Conservation (phyloP, 805 yeast genomes). For the Pichia thaimueangensis region DNA sequence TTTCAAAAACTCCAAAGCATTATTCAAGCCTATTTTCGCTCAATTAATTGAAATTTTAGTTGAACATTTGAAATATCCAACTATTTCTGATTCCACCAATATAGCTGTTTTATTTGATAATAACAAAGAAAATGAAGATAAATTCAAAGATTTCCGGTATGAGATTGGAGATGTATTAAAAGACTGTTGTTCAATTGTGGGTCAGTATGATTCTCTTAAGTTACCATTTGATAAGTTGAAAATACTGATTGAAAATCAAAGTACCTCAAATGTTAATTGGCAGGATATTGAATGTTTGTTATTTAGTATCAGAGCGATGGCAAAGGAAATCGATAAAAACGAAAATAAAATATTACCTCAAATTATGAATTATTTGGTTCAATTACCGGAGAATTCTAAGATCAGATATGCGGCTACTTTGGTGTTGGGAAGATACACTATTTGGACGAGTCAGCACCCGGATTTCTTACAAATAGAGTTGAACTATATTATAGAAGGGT, state of each 20-base stretch:
- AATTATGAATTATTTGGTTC: constrained; percentile 61
- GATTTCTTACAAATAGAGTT: constrained; percentile 75
- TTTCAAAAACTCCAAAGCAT: constrained; percentile 45
- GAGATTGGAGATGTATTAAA: constrained; percentile 98
- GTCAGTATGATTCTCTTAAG: constrained; percentile 59
- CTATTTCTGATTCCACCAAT: constrained; percentile 29
- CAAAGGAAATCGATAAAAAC: constrained; percentile 68
- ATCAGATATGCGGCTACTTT: constrained; percentile 89
- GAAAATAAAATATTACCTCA: constrained; percentile 67
- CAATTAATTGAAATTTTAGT: constrained; percentile 57
- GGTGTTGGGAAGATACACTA: constrained; percentile 92
- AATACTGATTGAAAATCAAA: constrained; percentile 22
- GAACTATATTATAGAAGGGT: constrained; percentile 76
- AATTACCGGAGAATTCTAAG: constrained; percentile 77
- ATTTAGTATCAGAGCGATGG: constrained; percentile 90
- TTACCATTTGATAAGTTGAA: constrained; percentile 65
- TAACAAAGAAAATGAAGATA: constrained; percentile 81
- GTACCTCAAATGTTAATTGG: constrained; percentile 46
- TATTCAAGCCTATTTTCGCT: constrained; percentile 49
- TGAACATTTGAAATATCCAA: constrained; percentile 70
- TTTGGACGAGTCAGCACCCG: constrained; percentile 89
- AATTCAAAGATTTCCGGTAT: constrained; percentile 88
- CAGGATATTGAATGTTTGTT: constrained; percentile 86
- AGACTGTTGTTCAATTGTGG: constrained; percentile 89
- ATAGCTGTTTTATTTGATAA: constrained; percentile 49